Evolutionary conservation across 345 rosid genomes (phyloP), one percentile per base, ranked within the genome.

Genomic region (Arabidopsis thaliana): DNA sequence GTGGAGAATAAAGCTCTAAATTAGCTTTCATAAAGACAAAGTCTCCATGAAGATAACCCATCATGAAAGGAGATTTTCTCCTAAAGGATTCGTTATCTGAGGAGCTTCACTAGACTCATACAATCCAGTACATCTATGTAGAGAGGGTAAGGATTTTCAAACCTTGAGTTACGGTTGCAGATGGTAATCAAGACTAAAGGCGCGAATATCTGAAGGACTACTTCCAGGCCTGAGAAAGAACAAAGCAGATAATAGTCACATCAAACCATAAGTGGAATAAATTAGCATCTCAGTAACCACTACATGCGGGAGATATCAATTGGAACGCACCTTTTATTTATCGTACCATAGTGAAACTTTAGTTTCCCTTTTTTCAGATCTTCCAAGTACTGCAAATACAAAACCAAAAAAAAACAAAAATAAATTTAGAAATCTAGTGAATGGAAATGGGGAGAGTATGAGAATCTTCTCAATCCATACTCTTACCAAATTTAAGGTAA

Each of bases 341-440:
- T 90, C 62, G 85, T 89, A 56, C 99, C 97, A 60, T 95, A 95
- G 82, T 95, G 99, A 78, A 85, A 92, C 78, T 85, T 87, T 38
- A 84, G 59, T 57, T 78, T 87, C 69, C 93, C 97, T 0, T 76
- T 67, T 73, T 83, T 90, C 41, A 86, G 69, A 82, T 95, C 99
- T 82, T 95, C 93, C 74, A 82, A 75, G 40, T 89, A 95, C 97
- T 95, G 87, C 86, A 37, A 65, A 38, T 28, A 0, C 32, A 16
- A 4, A 12, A 7, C 68, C 69, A 50, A 50, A 10, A 13, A 72
- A 25, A 68, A 73, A 25, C 40, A 75, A 59, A 50, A 10, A 63
- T 33, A 41, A 2, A 24, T 25, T 34, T 0, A 20, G 50, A 32
- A 5, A 67, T 7, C 24, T 59, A 48, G 22, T 48, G 37, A 30